Percentiles rank a stretch among this genome's conserved stretches.
Evolutionary conservation across 345 rosid genomes (phyloP).

Genomic region (Rhizophora mangle): DNA sequence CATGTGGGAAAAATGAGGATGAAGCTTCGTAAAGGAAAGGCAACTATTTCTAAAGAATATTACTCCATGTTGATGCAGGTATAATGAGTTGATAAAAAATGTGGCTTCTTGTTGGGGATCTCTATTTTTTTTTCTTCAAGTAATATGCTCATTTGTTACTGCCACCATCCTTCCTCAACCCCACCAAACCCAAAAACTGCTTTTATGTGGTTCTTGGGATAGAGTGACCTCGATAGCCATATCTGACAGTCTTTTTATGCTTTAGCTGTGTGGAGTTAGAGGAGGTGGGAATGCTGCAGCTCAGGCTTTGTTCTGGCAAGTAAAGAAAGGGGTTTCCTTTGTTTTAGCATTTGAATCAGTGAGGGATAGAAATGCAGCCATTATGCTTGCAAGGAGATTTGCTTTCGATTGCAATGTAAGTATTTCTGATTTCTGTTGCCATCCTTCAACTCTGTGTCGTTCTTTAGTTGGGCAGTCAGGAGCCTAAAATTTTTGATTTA

Average conservation of each 20-base stretch:
- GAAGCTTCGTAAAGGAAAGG: constrained; percentile 78
- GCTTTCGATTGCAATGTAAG: constrained; percentile 97
- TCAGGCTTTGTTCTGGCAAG: constrained; percentile 92
- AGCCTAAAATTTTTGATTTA: no score
- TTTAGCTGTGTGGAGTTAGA: constrained; percentile 91
- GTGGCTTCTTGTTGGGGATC: background rate
- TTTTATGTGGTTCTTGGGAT: background rate
- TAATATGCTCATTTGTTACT: no score
- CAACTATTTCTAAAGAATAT: constrained; percentile 72
- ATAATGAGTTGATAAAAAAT: background rate
- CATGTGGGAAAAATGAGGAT: constrained; percentile 98
- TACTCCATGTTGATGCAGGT: constrained; percentile 90
- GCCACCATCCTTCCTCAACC: no score
- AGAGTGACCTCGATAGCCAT: background rate
- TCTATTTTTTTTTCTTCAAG: background rate
- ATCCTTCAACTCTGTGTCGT: background rate
- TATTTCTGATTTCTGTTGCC: background rate
- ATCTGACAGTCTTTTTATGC: background rate
- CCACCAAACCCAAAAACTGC: no score
- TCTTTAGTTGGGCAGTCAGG: background rate
- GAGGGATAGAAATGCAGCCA: constrained; percentile 84
- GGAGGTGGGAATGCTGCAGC: constrained; percentile 98
- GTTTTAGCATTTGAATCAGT: constrained; percentile 85
- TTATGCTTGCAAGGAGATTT: constrained; percentile 91
- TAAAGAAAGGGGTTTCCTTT: constrained; percentile 63